Evolutionary conservation across 2,329 filamentous ascomycete genomes (phyloP).

Genomic region (Calonectria crousiana): DNA sequence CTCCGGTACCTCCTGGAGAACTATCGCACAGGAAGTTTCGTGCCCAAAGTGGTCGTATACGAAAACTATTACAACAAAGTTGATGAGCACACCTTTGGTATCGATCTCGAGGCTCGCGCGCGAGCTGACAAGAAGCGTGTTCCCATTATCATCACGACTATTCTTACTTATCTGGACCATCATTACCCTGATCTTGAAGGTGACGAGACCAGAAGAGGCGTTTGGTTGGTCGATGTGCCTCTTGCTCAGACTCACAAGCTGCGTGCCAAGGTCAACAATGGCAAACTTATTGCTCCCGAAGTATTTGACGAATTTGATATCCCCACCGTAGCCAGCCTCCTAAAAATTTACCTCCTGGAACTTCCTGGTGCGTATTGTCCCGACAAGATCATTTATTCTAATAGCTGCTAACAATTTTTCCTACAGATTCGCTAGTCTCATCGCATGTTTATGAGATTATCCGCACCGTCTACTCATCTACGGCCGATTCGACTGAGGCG

Average conservation of each 20-base stretch:
- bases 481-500: slow-evolving; percentile 80
- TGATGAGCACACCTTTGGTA: slow-evolving; percentile 97
- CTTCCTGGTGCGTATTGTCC: slow-evolving; percentile 78
- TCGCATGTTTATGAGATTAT: slow-evolving; percentile 99
- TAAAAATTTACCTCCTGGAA: slow-evolving; percentile 96
- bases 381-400: neutral
- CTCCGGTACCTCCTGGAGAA: slow-evolving; percentile 95
- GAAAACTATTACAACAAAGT: slow-evolving; percentile 99
- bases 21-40: slow-evolving; percentile 93
- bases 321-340: slow-evolving; percentile 89
- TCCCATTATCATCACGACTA: slow-evolving; percentile 89
- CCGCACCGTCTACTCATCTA: slow-evolving; percentile 93
- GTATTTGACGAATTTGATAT: slow-evolving; percentile 90
- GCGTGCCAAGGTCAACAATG: slow-evolving; percentile 86
- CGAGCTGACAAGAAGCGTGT: slow-evolving; percentile 96
- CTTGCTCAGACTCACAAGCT: slow-evolving; percentile 87
- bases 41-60: slow-evolving; percentile 91
- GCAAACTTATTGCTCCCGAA: slow-evolving; percentile 81
- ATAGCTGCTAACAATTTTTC: slow-evolving; percentile 41
- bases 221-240: slow-evolving; percentile 95
- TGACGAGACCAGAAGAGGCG: slow-evolving; percentile 89
- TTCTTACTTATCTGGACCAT: slow-evolving; percentile 94
- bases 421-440: slow-evolving; percentile 92
- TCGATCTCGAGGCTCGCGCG: slow-evolving; percentile 95
- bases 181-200: slow-evolving; percentile 98